Percentiles rank a stretch among this genome's conserved stretches.
Evolutionary conservation across 148 eudicot genomes (phyloP).

Genomic region (Cornus kousa): DNA sequence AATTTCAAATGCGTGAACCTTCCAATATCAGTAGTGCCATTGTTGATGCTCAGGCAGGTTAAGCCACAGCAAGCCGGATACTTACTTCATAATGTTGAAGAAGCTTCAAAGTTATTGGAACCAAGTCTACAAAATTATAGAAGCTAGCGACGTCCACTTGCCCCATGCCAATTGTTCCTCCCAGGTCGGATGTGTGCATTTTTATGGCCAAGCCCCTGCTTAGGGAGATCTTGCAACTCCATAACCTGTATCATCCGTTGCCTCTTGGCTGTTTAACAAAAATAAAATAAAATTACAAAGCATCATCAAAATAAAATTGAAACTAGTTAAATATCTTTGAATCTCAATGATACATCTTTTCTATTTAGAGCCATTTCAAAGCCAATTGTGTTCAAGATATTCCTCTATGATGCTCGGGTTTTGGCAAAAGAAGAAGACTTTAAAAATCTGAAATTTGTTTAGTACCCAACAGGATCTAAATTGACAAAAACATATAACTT

Average conservation of each 20-base stretch:
- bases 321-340: not conserved
- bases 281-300: not conserved
- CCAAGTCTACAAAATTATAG: not conserved
- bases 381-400: not conserved
- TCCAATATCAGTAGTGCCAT: not conserved
- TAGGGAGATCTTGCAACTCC: constrained; percentile 85
- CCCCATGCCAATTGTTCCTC: constrained; percentile 60
- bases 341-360: not conserved
- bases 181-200: constrained; percentile 58
- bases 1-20: not conserved
- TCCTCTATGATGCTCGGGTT: too few species aligned
- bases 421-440: too few species aligned
- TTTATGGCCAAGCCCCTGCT: constrained; percentile 47
- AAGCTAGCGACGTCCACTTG: constrained; percentile 56
- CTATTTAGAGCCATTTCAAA: not conserved
- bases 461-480: not conserved
- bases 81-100: constrained; percentile 3
- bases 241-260: constrained; percentile 86
- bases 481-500: not conserved
- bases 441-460: not conserved
- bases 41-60: not conserved
- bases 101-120: constrained; percentile 4
- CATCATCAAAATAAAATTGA: not conserved
- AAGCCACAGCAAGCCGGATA: not conserved
- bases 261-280: constrained; percentile 61